Evolutionary conservation across 192 early-diverging fungal species (phyloP), one percentile per base, ranked within the genome.

Genomic region (Cladochytrium replicatum): DNA sequence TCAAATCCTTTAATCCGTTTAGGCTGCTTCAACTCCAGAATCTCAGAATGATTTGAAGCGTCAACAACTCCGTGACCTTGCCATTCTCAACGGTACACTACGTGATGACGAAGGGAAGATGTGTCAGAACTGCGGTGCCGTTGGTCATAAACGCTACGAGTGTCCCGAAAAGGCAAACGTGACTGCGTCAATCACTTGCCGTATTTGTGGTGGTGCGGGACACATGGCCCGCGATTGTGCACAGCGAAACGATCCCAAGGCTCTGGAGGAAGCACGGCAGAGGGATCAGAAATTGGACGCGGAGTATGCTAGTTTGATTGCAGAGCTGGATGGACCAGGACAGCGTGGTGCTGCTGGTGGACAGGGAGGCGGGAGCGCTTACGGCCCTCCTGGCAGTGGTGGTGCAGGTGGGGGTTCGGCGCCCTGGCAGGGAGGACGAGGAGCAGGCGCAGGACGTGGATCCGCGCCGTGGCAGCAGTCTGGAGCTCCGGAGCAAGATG

Each of bases 21-120:
- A 91, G 46, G 88, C 90, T 8, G 86, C 88, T 1, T 86, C 82
- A 9, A 64, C 74, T 17, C 95, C 95, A 3, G 95, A 98, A 54
- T 88, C 85, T 6, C 87, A 93, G 50, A 98, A 98, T 60, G 89
- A 94, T 57, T 63, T 93, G 32, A 98, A 98, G 63, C 76, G 89
- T 46, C 82, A 82, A 67, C 95, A 98, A 66, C 63, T 98, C 51
- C 82, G 95, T 43, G 89, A 94, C 55, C 67, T 98, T 54, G 95
- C 95, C 2, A 84, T 85, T 15, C 66, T 98, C 34, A 98, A 98
- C 61, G 95, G 95, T 50, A 98, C 95, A 3, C 63, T 98, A 32
- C 73, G 95, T 30, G 93, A 96, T 51, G 93, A 96, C 55, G 91
- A 94, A 66, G 85, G 83, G 44, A 88, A 93, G 61, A 85, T 85